A percentile compares a stretch with the other conserved stretches of the same genome.
phyloP scores from a whole-genome alignment of 306 rosid genomes.

The Inga oerstediana region DNA sequence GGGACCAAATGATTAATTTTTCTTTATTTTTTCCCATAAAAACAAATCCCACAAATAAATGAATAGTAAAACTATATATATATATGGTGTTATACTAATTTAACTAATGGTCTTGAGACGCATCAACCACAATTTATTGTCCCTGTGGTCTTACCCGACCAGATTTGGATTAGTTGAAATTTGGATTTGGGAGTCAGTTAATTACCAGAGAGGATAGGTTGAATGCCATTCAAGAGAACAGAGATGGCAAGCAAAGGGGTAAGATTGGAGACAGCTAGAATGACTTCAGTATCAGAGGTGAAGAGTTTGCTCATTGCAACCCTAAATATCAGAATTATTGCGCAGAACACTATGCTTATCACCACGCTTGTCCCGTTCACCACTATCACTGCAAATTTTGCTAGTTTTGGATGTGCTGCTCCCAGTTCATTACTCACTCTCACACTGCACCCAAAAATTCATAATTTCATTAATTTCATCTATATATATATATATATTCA shows the following conservation, averaged over 20 bases:
- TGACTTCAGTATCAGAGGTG: constrained; percentile 40
- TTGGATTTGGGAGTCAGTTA: not conserved
- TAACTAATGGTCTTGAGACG: no score
- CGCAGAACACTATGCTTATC: constrained; percentile 42
- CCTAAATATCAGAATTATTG: constrained; percentile 38
- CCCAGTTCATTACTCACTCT: constrained; percentile 60
- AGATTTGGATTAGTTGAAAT: no score
- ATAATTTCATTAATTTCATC: not conserved
- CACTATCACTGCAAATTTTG: constrained; percentile 48
- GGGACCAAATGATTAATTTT: no score
- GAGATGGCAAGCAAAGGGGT: constrained; percentile 54
- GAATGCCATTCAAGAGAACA: constrained; percentile 54
- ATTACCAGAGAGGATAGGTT: constrained; percentile 52
- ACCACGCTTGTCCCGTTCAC: constrained; percentile 46
- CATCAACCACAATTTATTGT: no score
- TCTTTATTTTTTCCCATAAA: no score
- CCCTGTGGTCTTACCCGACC: no score
- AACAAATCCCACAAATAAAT: no score
- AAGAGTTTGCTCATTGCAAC: constrained; percentile 49
- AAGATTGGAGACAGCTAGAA: constrained; percentile 42
- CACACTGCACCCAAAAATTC: constrained; percentile 35
- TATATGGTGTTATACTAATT: no score
- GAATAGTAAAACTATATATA: no score
- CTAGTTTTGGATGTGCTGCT: constrained; percentile 48
- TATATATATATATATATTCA: not conserved